Percentiles rank a stretch among this genome's conserved stretches.
Evolutionary conservation across 257 asterid species (phyloP).

Genomic region (Solanum raphanifolium): DNA sequence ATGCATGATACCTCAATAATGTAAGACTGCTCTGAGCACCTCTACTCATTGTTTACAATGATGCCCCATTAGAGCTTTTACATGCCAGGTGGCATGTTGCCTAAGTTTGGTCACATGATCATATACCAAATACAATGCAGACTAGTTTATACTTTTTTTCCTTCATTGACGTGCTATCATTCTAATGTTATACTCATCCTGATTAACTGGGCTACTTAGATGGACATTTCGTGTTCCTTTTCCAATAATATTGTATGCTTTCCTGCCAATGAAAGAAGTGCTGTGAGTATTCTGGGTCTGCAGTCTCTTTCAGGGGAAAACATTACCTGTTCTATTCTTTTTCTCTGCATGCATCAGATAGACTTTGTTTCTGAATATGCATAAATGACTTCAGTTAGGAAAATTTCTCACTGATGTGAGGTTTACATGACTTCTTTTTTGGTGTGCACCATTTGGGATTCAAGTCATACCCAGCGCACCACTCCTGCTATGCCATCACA

Average conservation of each 20-base stretch:
- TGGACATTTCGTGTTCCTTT: not conserved
- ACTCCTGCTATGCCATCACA: not conserved
- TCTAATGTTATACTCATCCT: not conserved
- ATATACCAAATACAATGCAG: not conserved
- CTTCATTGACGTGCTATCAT: not conserved
- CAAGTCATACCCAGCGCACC: not conserved
- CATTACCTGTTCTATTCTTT: not conserved
- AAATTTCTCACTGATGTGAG: not conserved
- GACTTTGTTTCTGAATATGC: not conserved
- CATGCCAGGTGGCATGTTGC: not conserved
- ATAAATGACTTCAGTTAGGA: not conserved
- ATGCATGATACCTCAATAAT: constrained; percentile 73
- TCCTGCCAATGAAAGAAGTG: not conserved
- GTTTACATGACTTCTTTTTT: not conserved
- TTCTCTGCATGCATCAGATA: not conserved
- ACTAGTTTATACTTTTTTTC: not conserved
- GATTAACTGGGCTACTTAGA: not conserved
- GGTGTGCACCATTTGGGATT: not conserved
- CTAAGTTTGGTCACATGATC: not conserved
- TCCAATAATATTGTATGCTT: not conserved
- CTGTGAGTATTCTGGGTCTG: not conserved
- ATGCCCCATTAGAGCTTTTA: not conserved
- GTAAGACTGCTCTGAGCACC: constrained; percentile 29
- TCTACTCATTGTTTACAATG: not conserved
- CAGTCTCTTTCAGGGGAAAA: not conserved